Evolutionary conservation across 2,329 filamentous ascomycete genomes (phyloP).

Genomic region (Immersiporthe knoxdaviesiana): DNA sequence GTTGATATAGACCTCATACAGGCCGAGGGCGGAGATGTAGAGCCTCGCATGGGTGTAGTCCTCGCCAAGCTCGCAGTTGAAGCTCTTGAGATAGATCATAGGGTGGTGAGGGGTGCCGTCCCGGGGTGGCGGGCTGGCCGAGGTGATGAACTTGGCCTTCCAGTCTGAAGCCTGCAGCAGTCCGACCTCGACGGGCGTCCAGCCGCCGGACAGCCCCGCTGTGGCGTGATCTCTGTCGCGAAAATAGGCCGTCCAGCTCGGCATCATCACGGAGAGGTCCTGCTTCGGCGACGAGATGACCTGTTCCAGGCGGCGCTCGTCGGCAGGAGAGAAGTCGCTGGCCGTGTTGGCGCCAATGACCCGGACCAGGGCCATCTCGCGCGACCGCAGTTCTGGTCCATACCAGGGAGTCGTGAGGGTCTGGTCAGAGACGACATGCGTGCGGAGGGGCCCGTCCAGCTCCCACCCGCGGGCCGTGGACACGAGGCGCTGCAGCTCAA

Average conservation of each 20-base stretch:
- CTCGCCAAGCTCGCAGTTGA: constrained; percentile 7
- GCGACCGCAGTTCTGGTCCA: constrained; percentile 13
- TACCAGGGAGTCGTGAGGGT: constrained; percentile 22
- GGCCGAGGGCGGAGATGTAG: constrained; percentile 40
- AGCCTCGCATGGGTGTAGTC: constrained; percentile 19
- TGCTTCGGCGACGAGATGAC: background rate
- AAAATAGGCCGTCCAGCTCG: background rate
- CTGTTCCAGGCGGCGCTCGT: background rate
- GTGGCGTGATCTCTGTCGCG: background rate
- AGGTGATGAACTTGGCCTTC: constrained; percentile 27
- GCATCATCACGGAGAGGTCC: background rate
- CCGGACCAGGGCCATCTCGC: constrained; percentile 20
- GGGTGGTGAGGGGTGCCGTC: constrained; percentile 24
- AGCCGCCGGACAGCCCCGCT: background rate
- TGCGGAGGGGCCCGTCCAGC: background rate
- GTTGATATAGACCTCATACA: constrained; percentile 46
- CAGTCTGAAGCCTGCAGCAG: constrained; percentile 24
- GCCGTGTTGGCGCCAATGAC: constrained; percentile 14
- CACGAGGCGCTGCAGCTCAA: constrained; percentile 15
- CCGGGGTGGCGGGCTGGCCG: constrained; percentile 10
- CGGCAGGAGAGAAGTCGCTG: background rate
- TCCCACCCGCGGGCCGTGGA: background rate
- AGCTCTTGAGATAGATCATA: constrained; percentile 21
- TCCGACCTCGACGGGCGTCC: constrained; percentile 23
- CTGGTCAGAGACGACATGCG: constrained; percentile 16